These are phyloP conservation scores for Apiotrichum gamsii DNA, from an alignment of 1,284 basidiomycete genomes.

Conservation along the genomic window DNA sequence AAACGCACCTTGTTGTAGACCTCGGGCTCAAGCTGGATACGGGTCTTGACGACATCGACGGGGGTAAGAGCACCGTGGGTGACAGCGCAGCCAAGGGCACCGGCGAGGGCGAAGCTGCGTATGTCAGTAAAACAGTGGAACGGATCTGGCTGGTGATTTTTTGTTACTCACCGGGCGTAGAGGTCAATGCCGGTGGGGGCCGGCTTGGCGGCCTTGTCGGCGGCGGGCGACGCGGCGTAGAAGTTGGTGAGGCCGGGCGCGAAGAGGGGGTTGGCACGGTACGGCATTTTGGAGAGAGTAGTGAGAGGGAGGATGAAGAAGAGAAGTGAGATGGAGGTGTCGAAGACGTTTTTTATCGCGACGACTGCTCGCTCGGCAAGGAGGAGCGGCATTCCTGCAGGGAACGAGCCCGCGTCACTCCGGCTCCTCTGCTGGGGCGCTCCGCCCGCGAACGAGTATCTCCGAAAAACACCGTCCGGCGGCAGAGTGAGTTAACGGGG, in stretches of 20 bases:
- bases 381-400: too few relatives aligned
- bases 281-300: constrained; percentile 7
- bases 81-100: constrained; percentile 84
- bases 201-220: constrained; percentile 37
- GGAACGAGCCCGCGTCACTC: not conserved
- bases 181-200: constrained; percentile 48
- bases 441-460: constrained; percentile 1
- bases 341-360: not conserved
- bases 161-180: constrained; percentile 47
- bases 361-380: too few relatives aligned
- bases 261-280: constrained; percentile 14
- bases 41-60: constrained; percentile 92
- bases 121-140: constrained; percentile 1
- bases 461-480: constrained; percentile 14
- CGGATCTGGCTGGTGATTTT: not conserved
- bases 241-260: constrained; percentile 33
- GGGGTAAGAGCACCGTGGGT: constrained; percentile 92
- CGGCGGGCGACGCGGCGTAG: constrained; percentile 47
- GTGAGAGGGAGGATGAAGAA: not conserved
- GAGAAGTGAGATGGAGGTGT: not conserved
- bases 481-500: too few relatives aligned
- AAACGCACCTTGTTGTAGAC: constrained; percentile 54
- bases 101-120: constrained; percentile 60
- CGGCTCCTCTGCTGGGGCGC: not conserved
- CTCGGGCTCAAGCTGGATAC: constrained; percentile 78